Base-by-base conservation (phyloP, 805 yeast genomes). In the Ogataea dorogensis region DNA sequence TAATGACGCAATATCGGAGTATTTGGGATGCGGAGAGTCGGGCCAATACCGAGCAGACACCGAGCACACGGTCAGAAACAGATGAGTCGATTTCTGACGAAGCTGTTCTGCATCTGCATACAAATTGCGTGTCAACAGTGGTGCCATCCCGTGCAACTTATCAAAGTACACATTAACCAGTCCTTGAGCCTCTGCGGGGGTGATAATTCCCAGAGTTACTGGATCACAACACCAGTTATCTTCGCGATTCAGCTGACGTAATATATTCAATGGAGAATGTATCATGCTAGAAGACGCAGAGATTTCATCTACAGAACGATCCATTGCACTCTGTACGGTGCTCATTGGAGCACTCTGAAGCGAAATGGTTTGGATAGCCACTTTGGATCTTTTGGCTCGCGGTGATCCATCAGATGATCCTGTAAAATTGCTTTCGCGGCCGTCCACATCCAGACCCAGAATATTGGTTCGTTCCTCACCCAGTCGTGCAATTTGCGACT, bases 201-300 rank as follows among this genome's bases (percentile, higher is more conserved):
- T 18, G 9, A 44, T 30, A 1, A 44, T 18, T 5, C 36, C 40
- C 27, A 42, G 16, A 2, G 40, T 26, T 7, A 44, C 36, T 5
- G 49, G 49, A 18, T 44, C 49, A 16, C 31, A 36, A 12, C 42
- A 42, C 49, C 49, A 44, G 17, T 34, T 15, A 13, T 33, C 28
- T 9, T 36, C 29, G 17, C 24, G 19, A 10, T 35, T 13, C 13
- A 38, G 38, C 16, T 32, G 41, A 4, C 28, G 33, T 12, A 44
- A 29, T 12, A 38, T 16, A 8, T 25, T 5, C 5, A 44, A 15
- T 1, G 49, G 49, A 3, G 49, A 44, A 13, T 21, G 31, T 1
- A 13, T 36, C 13, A 17, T 9, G 13, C 12, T 28, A 10, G 36
- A 22, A n/a, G 18, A 20, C 7, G 11, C 24, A 5, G 19, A 12